phyloP scores from a whole-genome alignment of 129 eudicot genomes.

The Logfia minima region DNA sequence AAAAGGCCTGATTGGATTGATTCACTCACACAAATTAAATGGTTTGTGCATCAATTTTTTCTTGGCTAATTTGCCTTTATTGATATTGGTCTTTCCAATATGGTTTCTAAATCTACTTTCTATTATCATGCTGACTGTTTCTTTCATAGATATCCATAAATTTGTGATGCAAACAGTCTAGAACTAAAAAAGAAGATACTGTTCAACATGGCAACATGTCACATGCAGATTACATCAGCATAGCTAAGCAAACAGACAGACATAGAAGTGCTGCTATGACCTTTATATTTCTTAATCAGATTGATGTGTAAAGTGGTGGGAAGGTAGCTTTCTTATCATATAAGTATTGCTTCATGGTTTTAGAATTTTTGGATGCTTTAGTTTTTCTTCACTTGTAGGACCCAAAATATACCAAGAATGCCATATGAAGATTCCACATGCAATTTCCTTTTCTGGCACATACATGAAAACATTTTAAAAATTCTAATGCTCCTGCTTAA shows the following conservation, averaged over 20 bases:
- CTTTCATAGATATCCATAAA: constrained; percentile 18
- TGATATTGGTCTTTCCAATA: constrained; percentile 1
- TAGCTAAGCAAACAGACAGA: constrained; percentile 16
- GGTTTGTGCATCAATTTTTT: not conserved
- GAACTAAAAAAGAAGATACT: not conserved
- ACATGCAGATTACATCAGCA: not conserved
- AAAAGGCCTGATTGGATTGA: constrained; percentile 5
- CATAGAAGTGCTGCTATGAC: constrained; percentile 9
- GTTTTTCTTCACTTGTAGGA: not conserved
- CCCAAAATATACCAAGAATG: not conserved
- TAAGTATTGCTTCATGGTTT: not conserved
- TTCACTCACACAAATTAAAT: not conserved
- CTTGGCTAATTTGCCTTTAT: not conserved
- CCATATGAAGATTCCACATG: not conserved
- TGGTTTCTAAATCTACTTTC: constrained; percentile 5
- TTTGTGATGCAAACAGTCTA: not conserved
- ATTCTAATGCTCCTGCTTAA: too few relatives aligned
- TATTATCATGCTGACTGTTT: constrained; percentile 9
- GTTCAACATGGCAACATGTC: constrained; percentile 18
- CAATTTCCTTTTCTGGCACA: not conserved
- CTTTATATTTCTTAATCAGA: constrained; percentile 9
- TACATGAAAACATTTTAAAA: not conserved
- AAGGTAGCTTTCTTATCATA: constrained; percentile 5
- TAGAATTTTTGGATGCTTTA: not conserved
- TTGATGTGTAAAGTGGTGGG: constrained; percentile 14